Conservation (phyloP, 2,329 filamentous ascomycete genomes). For the Colletotrichum sp. region DNA sequence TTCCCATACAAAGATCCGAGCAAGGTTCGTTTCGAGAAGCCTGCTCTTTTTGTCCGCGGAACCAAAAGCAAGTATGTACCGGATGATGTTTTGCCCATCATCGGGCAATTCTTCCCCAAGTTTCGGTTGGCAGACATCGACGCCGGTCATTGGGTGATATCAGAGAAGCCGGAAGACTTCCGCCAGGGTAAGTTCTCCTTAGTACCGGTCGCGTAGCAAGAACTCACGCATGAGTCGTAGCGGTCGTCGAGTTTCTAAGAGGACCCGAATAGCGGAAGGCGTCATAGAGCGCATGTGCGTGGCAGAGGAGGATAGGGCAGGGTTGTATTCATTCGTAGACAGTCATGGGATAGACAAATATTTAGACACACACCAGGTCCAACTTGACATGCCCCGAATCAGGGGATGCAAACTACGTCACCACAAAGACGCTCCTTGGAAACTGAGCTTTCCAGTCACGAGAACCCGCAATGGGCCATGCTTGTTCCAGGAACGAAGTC, state of each 20-base stretch:
- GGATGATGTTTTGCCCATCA: slow-evolving; percentile 79
- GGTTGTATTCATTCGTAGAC: background rate
- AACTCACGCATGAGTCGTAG: slow-evolving; percentile 38
- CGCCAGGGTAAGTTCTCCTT: slow-evolving; percentile 63
- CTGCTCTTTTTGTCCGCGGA: slow-evolving; percentile 81
- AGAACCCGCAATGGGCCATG: background rate
- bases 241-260: slow-evolving; percentile 67
- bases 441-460: background rate
- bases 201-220: background rate
- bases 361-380: background rate
- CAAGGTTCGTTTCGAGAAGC: slow-evolving; percentile 73
- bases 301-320: background rate
- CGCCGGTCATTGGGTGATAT: slow-evolving; percentile 86
- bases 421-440: background rate
- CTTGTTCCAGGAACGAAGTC: background rate
- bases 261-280: slow-evolving; percentile 46
- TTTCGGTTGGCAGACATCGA: slow-evolving; percentile 79
- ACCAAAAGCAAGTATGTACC: slow-evolving; percentile 80
- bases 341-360: background rate
- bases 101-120: slow-evolving; percentile 81
- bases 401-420: background rate
- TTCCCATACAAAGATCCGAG: slow-evolving; percentile 84
- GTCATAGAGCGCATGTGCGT: background rate
- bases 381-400: background rate
- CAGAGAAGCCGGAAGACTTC: slow-evolving; percentile 84